Evolutionary conservation across 805 yeast genomes (phyloP).

Genomic region (Starmerella floris): DNA sequence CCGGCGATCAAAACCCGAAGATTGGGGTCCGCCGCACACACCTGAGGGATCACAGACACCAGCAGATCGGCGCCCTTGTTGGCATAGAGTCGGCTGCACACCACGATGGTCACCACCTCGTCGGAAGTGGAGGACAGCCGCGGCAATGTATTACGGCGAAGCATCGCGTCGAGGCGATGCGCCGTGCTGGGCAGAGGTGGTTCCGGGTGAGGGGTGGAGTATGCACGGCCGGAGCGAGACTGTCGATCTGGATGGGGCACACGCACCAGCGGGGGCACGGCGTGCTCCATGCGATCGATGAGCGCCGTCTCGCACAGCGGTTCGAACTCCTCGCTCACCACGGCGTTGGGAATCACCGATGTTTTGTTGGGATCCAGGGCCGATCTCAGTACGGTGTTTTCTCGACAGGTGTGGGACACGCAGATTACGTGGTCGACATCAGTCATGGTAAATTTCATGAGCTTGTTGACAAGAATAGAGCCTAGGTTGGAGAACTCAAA

Average conservation of each 20-base stretch:
- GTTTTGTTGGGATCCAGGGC: slow-evolving; percentile 62
- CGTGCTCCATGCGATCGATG: neutral
- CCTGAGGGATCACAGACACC: slow-evolving; percentile 69
- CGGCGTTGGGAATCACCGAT: slow-evolving; percentile 94
- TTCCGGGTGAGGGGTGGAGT: no score
- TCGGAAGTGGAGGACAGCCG: slow-evolving; percentile 19
- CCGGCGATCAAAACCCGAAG: slow-evolving; percentile 86
- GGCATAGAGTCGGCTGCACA: slow-evolving; percentile 82
- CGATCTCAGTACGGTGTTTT: slow-evolving; percentile 82
- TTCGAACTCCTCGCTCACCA: slow-evolving; percentile 65
- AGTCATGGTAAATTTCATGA: slow-evolving; percentile 66
- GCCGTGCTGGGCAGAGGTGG: slow-evolving; percentile 12
- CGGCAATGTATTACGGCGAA: neutral
- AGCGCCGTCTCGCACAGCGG: slow-evolving; percentile 17
- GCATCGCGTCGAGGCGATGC: neutral
- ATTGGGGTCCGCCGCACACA: slow-evolving; percentile 48
- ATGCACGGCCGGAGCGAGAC: no score
- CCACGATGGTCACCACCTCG: slow-evolving; percentile 58
- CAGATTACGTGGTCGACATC: slow-evolving; percentile 91
- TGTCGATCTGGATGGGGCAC: no score
- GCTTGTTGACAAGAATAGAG: slow-evolving; percentile 73
- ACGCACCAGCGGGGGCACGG: neutral
- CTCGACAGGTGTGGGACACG: slow-evolving; percentile 93
- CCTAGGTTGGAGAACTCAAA: slow-evolving; percentile 86
- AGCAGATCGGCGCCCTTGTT: slow-evolving; percentile 91